Percentiles rank a stretch among this genome's conserved stretches.
phyloP scores from a whole-genome alignment of 306 rosid species.

The Prinsepia uniflora region DNA sequence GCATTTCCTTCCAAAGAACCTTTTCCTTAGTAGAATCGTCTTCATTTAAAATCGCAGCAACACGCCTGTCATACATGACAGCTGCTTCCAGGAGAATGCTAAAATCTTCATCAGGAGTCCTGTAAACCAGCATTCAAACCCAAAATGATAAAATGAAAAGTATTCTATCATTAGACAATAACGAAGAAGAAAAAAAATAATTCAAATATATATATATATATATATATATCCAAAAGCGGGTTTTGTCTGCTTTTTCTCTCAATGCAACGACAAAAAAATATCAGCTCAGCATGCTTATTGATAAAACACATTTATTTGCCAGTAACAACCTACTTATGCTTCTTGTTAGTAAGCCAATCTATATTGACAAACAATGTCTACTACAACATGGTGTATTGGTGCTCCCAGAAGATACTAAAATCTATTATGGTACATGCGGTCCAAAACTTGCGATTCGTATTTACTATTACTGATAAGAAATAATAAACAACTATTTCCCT shows the following conservation, averaged over 20 bases:
- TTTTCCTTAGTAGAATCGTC: constrained; percentile 78
- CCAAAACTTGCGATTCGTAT: too few relatives aligned
- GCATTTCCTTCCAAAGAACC: constrained; percentile 67
- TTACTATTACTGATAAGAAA: too few relatives aligned
- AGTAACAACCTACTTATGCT: not conserved
- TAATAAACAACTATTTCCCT: too few relatives aligned
- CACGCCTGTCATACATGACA: constrained; percentile 95
- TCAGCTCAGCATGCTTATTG: not conserved
- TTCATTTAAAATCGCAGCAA: constrained; percentile 81
- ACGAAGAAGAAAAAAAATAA: not conserved
- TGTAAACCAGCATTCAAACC: constrained; percentile 23
- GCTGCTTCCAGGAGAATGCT: constrained; percentile 95
- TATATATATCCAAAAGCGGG: not conserved
- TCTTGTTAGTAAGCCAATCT: not conserved
- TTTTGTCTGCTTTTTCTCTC: not conserved
- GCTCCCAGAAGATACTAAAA: too few relatives aligned
- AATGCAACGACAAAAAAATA: not conserved
- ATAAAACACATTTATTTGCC: not conserved
- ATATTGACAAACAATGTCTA: not conserved
- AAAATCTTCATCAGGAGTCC: constrained; percentile 97
- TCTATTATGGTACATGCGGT: too few relatives aligned
- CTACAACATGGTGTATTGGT: too few relatives aligned
- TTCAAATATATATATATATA: too few relatives aligned
- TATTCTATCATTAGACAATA: not conserved
- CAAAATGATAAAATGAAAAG: not conserved